These are phyloP conservation scores for Thielaviopsis musarum DNA, from an alignment of 2,329 filamentous ascomycete genomes.

Conservation along the genomic window DNA sequence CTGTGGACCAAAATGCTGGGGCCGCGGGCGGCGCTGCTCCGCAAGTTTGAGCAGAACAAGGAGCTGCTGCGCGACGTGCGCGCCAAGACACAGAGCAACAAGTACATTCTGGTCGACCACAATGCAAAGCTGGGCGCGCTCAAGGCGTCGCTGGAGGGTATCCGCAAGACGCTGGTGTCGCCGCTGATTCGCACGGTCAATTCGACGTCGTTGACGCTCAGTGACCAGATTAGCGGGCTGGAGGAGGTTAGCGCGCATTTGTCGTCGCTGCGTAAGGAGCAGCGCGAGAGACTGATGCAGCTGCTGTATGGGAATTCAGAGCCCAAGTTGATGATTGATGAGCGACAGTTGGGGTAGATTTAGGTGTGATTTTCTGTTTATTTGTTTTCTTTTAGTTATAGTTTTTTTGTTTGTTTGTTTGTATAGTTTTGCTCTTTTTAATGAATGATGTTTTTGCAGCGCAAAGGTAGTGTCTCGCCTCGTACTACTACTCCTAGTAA, in stretches of 20 bases:
- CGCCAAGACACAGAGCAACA: constrained; percentile 71
- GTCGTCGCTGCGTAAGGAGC: constrained; percentile 54
- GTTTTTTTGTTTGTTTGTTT: not conserved
- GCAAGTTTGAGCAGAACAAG: constrained; percentile 85
- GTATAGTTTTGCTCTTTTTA: not conserved
- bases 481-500: too few relatives aligned
- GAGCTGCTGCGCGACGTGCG: constrained; percentile 62
- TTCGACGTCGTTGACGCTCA: constrained; percentile 41
- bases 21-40: constrained; percentile 53
- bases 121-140: constrained; percentile 69
- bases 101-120: constrained; percentile 71
- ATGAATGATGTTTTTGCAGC: not conserved
- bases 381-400: not conserved
- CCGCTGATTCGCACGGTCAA: constrained; percentile 61
- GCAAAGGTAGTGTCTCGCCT: not conserved
- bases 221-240: constrained; percentile 72
- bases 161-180: constrained; percentile 67
- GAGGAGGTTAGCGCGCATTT: constrained; percentile 67
- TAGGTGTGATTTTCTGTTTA: not conserved
- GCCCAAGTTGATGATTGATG: constrained; percentile 20
- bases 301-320: constrained; percentile 46
- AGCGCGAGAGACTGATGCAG: constrained; percentile 72
- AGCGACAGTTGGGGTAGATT: constrained; percentile 8
- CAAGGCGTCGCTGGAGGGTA: constrained; percentile 72
- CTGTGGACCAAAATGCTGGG: constrained; percentile 80